Evolutionary conservation across 2,329 filamentous ascomycete genomes (phyloP).

Genomic region (Xylariaceae sp.): DNA sequence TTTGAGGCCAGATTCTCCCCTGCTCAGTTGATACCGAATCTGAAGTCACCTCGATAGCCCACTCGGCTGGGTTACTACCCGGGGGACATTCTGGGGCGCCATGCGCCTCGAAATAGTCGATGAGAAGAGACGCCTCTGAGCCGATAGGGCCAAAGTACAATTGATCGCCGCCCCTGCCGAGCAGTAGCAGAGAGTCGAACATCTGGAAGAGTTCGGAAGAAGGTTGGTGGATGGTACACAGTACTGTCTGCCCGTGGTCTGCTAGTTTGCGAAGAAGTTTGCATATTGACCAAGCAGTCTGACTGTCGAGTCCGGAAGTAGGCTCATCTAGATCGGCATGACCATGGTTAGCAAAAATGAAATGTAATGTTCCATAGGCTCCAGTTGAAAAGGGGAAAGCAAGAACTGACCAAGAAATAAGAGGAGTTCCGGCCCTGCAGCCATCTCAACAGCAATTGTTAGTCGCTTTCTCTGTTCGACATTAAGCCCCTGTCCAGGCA

Average conservation of each 20-base stretch:
- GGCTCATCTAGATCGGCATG: constrained; percentile 63
- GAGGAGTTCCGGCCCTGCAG: constrained; percentile 77
- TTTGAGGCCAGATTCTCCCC: not conserved
- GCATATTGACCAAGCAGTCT: constrained; percentile 84
- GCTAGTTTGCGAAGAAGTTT: constrained; percentile 78
- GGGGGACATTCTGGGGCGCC: constrained; percentile 56
- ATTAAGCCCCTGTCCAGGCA: constrained; percentile 60
- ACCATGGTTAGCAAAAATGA: constrained; percentile 63
- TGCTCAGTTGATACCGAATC: not conserved
- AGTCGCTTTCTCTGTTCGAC: constrained; percentile 61
- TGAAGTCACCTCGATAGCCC: constrained; percentile 60
- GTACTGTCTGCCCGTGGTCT: constrained; percentile 77
- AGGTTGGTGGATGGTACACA: constrained; percentile 90
- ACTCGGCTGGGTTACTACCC: constrained; percentile 72
- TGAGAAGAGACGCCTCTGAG: constrained; percentile 56
- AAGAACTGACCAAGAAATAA: constrained; percentile 50
- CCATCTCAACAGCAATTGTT: constrained; percentile 86
- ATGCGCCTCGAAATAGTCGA: constrained; percentile 66
- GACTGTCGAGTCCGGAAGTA: constrained; percentile 82
- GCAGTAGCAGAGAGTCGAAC: constrained; percentile 73
- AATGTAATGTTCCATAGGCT: no score
- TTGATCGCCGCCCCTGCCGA: constrained; percentile 45
- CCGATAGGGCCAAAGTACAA: constrained; percentile 74
- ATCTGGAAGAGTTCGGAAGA: constrained; percentile 87
- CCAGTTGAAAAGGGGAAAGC: no score